phyloP scores from a whole-genome alignment of 2,329 filamentous ascomycete genomes.

The Sporothrix pallida region DNA sequence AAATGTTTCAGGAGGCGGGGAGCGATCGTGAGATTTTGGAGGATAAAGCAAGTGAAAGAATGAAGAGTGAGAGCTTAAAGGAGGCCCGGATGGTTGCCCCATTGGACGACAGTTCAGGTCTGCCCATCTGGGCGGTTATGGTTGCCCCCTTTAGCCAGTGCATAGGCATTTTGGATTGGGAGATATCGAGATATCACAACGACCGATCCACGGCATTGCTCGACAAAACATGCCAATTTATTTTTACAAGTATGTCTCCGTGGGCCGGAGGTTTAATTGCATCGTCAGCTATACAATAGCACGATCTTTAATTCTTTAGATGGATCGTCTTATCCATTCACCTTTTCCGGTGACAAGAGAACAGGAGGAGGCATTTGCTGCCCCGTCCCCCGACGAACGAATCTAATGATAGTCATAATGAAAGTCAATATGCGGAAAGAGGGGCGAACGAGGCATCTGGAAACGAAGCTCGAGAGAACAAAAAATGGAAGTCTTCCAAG shows the following conservation, averaged over 20 bases:
- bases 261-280: conserved; percentile 8
- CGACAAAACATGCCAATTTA: conserved; percentile 26
- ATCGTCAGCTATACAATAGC: background rate
- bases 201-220: conserved; percentile 19
- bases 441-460: no score
- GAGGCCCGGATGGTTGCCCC: background rate
- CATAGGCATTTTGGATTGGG: background rate
- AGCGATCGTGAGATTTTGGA: background rate
- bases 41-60: background rate
- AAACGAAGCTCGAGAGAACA: background rate
- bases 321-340: background rate
- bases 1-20: conserved; percentile 31
- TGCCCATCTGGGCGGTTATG: background rate
- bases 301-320: background rate
- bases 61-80: background rate
- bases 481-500: conserved; percentile 16
- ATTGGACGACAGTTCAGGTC: background rate
- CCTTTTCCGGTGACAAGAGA: background rate
- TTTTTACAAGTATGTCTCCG: no score
- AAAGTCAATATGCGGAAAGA: background rate
- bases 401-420: background rate
- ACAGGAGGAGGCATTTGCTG: background rate
- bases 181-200: background rate
- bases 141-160: conserved; percentile 13
- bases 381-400: conserved; percentile 16